Evolutionary conservation across 371 early-diverging fungal species (phyloP).

Genomic region (Mucor circinelloides): DNA sequence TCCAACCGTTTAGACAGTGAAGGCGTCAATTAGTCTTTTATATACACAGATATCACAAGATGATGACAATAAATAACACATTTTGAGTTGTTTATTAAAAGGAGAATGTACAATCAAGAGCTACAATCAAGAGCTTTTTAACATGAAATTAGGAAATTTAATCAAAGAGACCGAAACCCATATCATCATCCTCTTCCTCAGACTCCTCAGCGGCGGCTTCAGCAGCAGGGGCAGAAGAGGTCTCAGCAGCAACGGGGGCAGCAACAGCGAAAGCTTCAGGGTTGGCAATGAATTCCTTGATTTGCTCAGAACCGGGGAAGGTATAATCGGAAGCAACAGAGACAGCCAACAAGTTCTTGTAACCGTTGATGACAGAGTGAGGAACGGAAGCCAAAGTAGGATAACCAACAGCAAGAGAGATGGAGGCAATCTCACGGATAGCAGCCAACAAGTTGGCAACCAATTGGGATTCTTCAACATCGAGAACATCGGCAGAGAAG

Average conservation of each 20-base stretch:
- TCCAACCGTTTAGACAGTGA: too few species aligned
- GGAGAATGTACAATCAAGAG: not conserved
- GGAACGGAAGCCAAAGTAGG: constrained; percentile 97
- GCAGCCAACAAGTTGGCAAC: constrained; percentile 79
- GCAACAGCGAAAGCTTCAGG: constrained; percentile 84
- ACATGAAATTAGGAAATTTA: constrained; percentile 37
- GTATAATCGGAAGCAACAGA: constrained; percentile 93
- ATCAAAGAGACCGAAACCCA: constrained; percentile 80
- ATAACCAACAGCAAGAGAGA: constrained; percentile 94
- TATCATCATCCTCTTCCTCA: constrained; percentile 88
- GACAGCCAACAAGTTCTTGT: constrained; percentile 94
- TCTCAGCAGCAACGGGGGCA: constrained; percentile 60
- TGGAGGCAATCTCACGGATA: constrained; percentile 88
- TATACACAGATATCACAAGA: too few species aligned
- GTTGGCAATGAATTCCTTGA: constrained; percentile 91
- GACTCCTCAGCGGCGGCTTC: constrained; percentile 59
- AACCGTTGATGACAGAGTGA: constrained; percentile 95
- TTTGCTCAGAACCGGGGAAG: constrained; percentile 89
- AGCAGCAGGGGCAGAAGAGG: constrained; percentile 61
- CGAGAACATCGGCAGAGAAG: constrained; percentile 92
- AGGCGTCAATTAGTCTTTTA: too few species aligned
- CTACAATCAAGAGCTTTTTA: not conserved
- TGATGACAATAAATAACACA: not conserved
- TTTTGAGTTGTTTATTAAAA: not conserved
- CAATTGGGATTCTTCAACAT: constrained; percentile 90